Evolutionary conservation across 805 yeast species (phyloP), one percentile per base, ranked within the genome.

Genomic region (Yarrowia keelungensis): DNA sequence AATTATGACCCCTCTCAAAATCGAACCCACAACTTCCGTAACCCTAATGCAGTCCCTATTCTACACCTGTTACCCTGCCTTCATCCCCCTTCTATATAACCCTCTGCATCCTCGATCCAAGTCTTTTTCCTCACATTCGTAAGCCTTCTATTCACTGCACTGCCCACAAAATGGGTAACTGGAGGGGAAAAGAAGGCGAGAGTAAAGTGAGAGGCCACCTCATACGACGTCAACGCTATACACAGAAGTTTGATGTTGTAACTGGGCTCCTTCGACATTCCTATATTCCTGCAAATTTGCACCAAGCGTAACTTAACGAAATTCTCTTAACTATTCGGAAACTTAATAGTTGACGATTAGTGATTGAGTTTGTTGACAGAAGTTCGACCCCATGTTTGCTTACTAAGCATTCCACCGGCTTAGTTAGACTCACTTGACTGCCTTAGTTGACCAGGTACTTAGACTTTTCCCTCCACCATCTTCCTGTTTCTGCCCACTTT

Each of bases 101-200:
- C 65, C 35, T 16, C 39, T 8, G 4, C 15, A 15, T 9, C 10
- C 11, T 42, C 41, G 42, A 43, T 59, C 65, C 65, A 32, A 45
- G 36, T 45, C 38, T 59, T 36, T 35, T 36, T 59, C 67, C 47
- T 62, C 14, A 49, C 56, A 51, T 65, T 32, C 41, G 41, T 51
- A 41, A 50, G 68, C 62, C 68, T 35, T 53, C 68, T 65, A 65
- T 65, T 65, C 68, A 65, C 68, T 65, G 62, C 61, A 65, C 61
- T 45, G 50, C 45, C 51, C 45, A 53, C 49, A 41, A 16, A 65
- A 65, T 65, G 51, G 51, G 51, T 53, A 45, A 51, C 22, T 65
- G 68, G 61, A 65, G 68, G 68, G 68, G 68, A 65, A 65, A 65
- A 65, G 68, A 53, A 35, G 62, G 62, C 68, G 42, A 65, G 68